Evolutionary conservation across 2,329 filamentous ascomycete genomes (phyloP), one percentile per base, ranked within the genome.

Genomic region (Rhinocladiella mackenziei): DNA sequence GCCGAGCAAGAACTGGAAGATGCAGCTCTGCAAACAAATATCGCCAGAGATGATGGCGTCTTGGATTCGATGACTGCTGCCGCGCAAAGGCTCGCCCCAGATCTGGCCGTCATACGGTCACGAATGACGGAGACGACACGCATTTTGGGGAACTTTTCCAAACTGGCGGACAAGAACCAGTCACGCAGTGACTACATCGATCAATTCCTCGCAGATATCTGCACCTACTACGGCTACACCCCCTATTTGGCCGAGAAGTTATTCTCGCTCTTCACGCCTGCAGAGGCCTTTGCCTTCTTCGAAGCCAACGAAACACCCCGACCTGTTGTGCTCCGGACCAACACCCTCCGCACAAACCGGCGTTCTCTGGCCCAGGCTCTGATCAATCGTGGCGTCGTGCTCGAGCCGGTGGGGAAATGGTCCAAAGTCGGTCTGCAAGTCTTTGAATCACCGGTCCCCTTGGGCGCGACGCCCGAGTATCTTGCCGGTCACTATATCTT

Each of bases 401-500:
- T 98, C 28, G 91, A 98, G 67, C 92, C 92, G 2, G 88, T 98
- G 13, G 92, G 92, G 50, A 97, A 97, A 68, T 98, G 92, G 92
- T 92, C 86, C 57, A 98, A 98, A 72, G 89, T 98, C 53, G 92
- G 92, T 35, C 77, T 98, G 29, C 92, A 98, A 66, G 81, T 98
- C 48, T 98, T 98, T 65, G 92, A 98, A 67, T 86, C 85, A 45
- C 84, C 82, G 43, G 81, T 86, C 0, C 88, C 89, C 2, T 78
- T 96, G 1, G 89, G 89, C 76, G 92, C 92, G 19, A 98, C 92
- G 1, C 92, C 92, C 7, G 92, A 98, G 68, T 98, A 98, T 66
- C 80, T 98, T 9, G 89, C 91, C 11, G 92, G 92, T 13, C 89
- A 98, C 67, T 98, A 98, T 71, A 97, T 98, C 58, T 78, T 98